A percentile compares a stretch with the other conserved stretches of the same genome.
These are phyloP conservation scores for Magnolia sinica DNA, from an alignment of 164 flowering plant species.

Conservation along the genomic window DNA sequence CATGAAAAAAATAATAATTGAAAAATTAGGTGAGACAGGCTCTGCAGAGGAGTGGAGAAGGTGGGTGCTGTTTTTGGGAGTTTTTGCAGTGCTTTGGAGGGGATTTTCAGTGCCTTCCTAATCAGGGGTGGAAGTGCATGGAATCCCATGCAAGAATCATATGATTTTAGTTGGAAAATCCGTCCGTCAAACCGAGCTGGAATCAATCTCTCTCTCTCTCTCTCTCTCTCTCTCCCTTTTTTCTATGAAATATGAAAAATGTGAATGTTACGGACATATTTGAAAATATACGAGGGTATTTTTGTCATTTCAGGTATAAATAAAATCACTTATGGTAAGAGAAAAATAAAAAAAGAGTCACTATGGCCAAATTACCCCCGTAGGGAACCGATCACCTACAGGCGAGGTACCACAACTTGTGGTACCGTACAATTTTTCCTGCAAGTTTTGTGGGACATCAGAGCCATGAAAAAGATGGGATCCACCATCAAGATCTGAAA, in stretches of 20 bases:
- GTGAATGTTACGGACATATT: too few species aligned
- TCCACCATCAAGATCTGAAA: too few species aligned
- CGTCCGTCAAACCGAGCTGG: not conserved
- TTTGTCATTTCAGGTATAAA: too few species aligned
- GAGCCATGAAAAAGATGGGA: too few species aligned
- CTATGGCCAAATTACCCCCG: too few species aligned
- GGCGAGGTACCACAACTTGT: too few species aligned
- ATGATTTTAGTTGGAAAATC: conserved; percentile 2
- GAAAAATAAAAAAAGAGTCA: not conserved
- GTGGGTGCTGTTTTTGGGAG: conserved; percentile 8
- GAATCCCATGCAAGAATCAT: conserved; percentile 11
- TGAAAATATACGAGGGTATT: too few species aligned
- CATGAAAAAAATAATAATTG: conserved; percentile 13
- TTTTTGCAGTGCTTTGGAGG: not conserved
- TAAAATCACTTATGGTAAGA: not conserved
- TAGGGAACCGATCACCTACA: too few species aligned
- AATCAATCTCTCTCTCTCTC: not conserved
- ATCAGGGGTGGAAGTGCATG: conserved; percentile 14
- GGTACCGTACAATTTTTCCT: too few species aligned
- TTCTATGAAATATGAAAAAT: not conserved
- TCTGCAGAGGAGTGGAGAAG: not conserved
- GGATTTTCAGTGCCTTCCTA: not conserved
- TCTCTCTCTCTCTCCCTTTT: not conserved
- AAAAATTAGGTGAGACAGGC: not conserved
- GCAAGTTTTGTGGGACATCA: too few species aligned